Conservation (phyloP, 345 rosid species). For the Crucihimalaya himalaica region DNA sequence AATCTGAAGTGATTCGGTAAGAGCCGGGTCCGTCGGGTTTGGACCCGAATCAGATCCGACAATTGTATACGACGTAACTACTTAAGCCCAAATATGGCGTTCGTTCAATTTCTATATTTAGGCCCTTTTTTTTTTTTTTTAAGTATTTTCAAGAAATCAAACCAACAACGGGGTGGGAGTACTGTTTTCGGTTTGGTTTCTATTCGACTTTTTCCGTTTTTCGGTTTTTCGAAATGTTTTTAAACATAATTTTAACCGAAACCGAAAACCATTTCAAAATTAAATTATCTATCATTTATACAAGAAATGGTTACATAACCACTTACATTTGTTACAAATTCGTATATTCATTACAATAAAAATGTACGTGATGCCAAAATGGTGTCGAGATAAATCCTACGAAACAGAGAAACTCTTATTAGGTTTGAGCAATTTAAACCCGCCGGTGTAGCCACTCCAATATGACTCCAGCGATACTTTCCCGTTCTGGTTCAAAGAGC, state of each 20-base stretch:
- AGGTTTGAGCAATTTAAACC: constrained; percentile 27
- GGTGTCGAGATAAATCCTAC: neutral
- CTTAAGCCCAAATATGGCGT: neutral
- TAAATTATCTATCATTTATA: neutral
- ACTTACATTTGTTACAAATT: neutral
- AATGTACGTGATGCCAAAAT: neutral
- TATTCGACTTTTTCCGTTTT: too few species aligned
- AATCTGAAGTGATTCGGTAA: neutral
- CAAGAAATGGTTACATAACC: neutral
- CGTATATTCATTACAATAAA: neutral
- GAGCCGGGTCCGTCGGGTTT: neutral
- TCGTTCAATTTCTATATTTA: neutral
- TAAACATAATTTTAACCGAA: too few species aligned
- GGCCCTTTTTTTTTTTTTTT: neutral
- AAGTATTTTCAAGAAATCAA: too few species aligned
- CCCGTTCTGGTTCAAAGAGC: constrained; percentile 81
- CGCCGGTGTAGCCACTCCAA: constrained; percentile 71
- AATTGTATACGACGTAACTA: neutral
- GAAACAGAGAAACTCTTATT: neutral
- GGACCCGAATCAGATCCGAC: neutral
- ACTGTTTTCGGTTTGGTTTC: too few species aligned
- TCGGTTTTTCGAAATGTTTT: too few species aligned
- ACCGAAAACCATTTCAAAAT: too few species aligned
- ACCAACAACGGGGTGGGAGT: too few species aligned
- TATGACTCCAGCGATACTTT: constrained; percentile 58